Percentiles rank a stretch among this genome's conserved stretches.
Evolutionary conservation across 257 asterid species (phyloP).

Genomic region (Solanum medicagineum): DNA sequence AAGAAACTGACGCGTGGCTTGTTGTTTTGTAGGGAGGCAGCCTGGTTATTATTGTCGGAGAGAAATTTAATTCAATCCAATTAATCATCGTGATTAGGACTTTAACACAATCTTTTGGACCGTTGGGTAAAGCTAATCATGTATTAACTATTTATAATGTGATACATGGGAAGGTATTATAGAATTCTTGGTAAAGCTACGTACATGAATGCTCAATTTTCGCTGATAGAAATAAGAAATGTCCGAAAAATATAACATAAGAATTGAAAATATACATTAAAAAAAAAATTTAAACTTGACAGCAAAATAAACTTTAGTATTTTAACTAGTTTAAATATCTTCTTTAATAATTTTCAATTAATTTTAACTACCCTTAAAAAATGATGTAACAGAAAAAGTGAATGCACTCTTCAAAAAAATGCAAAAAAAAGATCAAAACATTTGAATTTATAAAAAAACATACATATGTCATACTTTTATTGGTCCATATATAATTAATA

Average conservation of each 20-base stretch:
- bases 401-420: too few species aligned
- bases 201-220: background rate
- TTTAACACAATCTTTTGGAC: background rate
- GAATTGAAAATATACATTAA: too few species aligned
- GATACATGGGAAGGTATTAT: background rate
- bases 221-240: background rate
- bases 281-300: too few species aligned
- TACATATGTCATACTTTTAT: too few species aligned
- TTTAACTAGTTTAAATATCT: too few species aligned
- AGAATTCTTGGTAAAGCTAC: background rate
- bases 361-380: too few species aligned
- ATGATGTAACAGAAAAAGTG: too few species aligned
- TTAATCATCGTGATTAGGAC: background rate
- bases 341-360: too few species aligned
- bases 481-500: too few species aligned
- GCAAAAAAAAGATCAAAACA: too few species aligned
- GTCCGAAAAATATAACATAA: background rate
- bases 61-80: background rate
- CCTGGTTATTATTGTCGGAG: background rate
- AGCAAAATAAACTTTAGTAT: too few species aligned
- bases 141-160: background rate
- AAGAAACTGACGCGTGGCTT: background rate
- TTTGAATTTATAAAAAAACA: too few species aligned
- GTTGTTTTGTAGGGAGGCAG: background rate
- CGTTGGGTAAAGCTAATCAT: background rate